Evolutionary conservation across 148 eudicot species (phyloP), one percentile per base, ranked within the genome.

Genomic region (Heliamphora exappendiculata): DNA sequence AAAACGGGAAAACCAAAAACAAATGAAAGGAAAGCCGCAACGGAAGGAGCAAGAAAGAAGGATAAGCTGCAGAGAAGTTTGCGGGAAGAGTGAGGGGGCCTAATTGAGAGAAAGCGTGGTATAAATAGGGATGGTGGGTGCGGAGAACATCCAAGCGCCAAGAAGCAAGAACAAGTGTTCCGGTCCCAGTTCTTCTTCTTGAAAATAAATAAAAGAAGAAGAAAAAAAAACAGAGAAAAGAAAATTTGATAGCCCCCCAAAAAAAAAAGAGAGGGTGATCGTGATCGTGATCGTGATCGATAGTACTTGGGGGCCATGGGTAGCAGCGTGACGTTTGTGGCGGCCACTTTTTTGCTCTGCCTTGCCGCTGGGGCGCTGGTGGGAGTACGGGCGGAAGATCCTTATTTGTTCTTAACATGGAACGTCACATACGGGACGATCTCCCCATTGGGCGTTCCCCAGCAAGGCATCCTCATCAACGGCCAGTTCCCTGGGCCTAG

Each of bases 401-500:
- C 84, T 0, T 74, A 77, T 59, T 63, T 77, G 10, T 66, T 62
- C 69, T 81, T 66, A 55, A 59, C 58, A 14, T 81, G 84, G 84
- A 78, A 73, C 3, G 78, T 78, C 26, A 77, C 54, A 3, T 81
- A 77, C 29, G 84, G 84, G 13, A 81, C 78, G 31, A 34, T 55
- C 36, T 73, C 80, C 24, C 81, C 80, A 1, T 59, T 81, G 36
- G 84, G 84, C 6, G 33, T 55, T 37, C 80, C 80, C 6, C 73
- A 73, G 49, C 75, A 77, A 28, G 84, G 44, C 39, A 81, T 81
- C 29, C 84, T 81, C 13, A 81, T 81, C 75, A 81, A 81, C 41
- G 81, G 75, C 5, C 50, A 77, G 41, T 81, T 77, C 65, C 84
- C 84, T 0, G 84, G 84, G 0, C 84, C 84, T 1, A 73, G 28